Percentiles rank a stretch among this genome's conserved stretches.
Evolutionary conservation across 1,284 basidiomycete genomes (phyloP).

Genomic region (Meripilus lineatus): DNA sequence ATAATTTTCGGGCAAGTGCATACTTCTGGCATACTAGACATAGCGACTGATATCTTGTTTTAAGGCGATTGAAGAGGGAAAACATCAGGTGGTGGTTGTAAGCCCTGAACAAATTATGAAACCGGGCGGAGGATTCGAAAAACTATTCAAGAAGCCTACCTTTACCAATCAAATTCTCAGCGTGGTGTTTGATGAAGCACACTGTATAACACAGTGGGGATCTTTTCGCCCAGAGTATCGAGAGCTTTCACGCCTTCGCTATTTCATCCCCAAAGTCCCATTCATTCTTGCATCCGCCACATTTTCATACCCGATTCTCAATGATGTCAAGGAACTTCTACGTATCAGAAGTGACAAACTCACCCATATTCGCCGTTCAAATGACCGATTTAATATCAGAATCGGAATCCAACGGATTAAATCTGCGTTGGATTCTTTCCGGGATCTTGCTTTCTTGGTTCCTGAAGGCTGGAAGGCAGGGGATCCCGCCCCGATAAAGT

Average conservation of each 20-base stretch:
- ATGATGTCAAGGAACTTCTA: background rate
- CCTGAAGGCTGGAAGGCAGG: conserved; percentile 5
- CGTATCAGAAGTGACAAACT: background rate
- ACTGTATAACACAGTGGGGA: conserved; percentile 33
- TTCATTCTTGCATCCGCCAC: conserved; percentile 5
- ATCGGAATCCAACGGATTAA: conserved; percentile 2
- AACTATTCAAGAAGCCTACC: conserved; percentile 20
- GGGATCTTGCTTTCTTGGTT: conserved; percentile 5
- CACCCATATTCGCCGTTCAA: background rate
- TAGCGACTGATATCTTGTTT: conserved; percentile 3
- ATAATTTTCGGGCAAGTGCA: conserved; percentile 11
- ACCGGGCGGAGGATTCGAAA: conserved; percentile 14
- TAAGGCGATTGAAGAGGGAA: conserved; percentile 26
- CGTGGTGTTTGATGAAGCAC: conserved; percentile 32
- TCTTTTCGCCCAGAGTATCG: conserved; percentile 27
- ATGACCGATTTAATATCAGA: conserved; percentile 6
- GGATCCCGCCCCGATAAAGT: conserved; percentile 14
- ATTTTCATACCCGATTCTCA: background rate
- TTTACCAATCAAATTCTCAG: conserved; percentile 22
- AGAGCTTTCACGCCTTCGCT: conserved; percentile 11
- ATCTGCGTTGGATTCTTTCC: background rate
- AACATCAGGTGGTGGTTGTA: conserved; percentile 26
- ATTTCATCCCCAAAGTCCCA: background rate
- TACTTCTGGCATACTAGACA: background rate
- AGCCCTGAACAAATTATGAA: conserved; percentile 30